These are phyloP conservation scores for Bifiguratus adelaidae DNA, from an alignment of 192 early-diverging fungal species.

Conservation along the genomic window DNA sequence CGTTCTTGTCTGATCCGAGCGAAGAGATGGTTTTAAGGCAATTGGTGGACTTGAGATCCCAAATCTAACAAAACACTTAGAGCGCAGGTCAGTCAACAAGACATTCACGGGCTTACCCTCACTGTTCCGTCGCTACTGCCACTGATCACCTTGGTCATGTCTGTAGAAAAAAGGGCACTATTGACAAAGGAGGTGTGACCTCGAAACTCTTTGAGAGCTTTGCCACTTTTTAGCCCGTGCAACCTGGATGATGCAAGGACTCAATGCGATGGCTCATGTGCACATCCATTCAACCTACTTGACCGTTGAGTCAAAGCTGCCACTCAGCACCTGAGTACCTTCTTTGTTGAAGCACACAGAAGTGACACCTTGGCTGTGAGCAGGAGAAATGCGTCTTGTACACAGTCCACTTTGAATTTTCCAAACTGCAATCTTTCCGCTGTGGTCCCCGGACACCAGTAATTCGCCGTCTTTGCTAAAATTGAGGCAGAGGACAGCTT, in stretches of 20 bases:
- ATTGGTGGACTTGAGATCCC: constrained; percentile 72
- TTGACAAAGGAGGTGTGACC: constrained; percentile 91
- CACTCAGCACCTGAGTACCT: constrained; percentile 67
- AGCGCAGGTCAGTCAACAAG: background rate
- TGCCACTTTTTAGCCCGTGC: constrained; percentile 90
- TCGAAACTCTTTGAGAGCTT: constrained; percentile 81
- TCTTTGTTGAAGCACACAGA: constrained; percentile 70
- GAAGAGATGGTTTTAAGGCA: constrained; percentile 55
- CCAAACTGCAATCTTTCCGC: constrained; percentile 87
- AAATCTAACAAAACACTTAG: constrained; percentile 45
- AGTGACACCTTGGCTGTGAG: constrained; percentile 80
- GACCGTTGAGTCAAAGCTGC: constrained; percentile 69
- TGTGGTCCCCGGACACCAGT: constrained; percentile 72
- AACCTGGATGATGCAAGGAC: constrained; percentile 30
- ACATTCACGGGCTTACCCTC: constrained; percentile 37
- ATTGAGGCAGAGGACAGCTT: constrained; percentile 61
- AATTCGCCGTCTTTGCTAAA: constrained; percentile 74
- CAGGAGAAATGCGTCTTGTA: constrained; percentile 59
- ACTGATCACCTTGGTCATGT: constrained; percentile 63
- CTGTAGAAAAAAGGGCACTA: constrained; percentile 56
- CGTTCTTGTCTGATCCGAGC: constrained; percentile 15
- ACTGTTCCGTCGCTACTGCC: constrained; percentile 80
- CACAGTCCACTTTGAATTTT: constrained; percentile 66
- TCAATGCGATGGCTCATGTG: background rate
- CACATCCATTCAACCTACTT: constrained; percentile 28